These are phyloP conservation scores for Cenchrus fungigraminus DNA, from an alignment of 176 grass and related monocot species.

Conservation along the genomic window DNA sequence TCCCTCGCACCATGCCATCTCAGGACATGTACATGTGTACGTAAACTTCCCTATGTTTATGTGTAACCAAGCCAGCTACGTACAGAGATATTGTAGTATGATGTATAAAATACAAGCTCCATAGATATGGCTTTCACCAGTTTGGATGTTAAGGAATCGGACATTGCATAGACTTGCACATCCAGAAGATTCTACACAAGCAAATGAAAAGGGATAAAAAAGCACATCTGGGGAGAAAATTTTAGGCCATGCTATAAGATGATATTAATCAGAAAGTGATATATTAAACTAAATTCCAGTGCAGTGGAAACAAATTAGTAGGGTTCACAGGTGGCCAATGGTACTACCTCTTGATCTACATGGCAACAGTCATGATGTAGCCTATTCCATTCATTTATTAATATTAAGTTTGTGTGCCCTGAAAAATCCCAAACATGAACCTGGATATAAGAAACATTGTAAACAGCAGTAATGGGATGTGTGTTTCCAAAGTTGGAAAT, in stretches of 20 bases:
- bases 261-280: too few relatives aligned
- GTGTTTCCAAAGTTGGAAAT: constrained; percentile 50
- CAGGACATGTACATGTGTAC: too few relatives aligned
- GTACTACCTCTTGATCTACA: constrained; percentile 12
- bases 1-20: too few relatives aligned
- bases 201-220: constrained; percentile 46
- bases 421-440: constrained; percentile 99
- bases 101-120: not conserved
- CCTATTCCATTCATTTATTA: constrained; percentile 98
- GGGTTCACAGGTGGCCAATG: constrained; percentile 7
- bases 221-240: not conserved
- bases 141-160: constrained; percentile 59
- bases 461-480: constrained; percentile 43
- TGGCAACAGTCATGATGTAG: constrained; percentile 63
- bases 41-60: too few relatives aligned
- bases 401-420: constrained; percentile 92
- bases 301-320: not conserved
- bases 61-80: constrained; percentile 25
- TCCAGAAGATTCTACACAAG: constrained; percentile 80
- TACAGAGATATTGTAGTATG: constrained; percentile 51
- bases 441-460: constrained; percentile 69
- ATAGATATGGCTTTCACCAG: not conserved
- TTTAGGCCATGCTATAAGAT: too few relatives aligned
- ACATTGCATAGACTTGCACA: constrained; percentile 88
- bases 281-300: constrained; percentile 25